Evolutionary conservation across 2,329 filamentous ascomycete genomes (phyloP).

Genomic region (Clonostachys rhizophaga): DNA sequence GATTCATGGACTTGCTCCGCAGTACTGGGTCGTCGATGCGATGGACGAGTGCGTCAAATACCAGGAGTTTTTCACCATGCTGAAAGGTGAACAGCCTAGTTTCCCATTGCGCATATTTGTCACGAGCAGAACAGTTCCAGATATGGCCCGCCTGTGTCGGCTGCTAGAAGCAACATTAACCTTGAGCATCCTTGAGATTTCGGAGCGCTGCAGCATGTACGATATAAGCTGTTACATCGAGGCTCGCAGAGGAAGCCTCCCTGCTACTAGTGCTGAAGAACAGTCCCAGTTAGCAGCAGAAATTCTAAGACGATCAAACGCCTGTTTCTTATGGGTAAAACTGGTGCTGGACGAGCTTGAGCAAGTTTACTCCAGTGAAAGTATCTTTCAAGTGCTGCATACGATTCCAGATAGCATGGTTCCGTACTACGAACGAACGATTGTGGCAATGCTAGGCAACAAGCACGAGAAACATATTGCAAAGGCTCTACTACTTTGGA

Average conservation of each 20-base stretch:
- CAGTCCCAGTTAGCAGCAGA: no score
- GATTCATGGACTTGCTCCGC: constrained; percentile 7
- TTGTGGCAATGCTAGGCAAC: constrained; percentile 13
- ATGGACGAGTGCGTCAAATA: constrained; percentile 22
- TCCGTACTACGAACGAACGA: constrained; percentile 11
- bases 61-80: constrained; percentile 13
- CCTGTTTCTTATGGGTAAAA: constrained; percentile 22
- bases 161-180: constrained; percentile 12
- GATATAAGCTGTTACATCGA: no score
- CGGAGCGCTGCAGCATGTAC: constrained; percentile 7
- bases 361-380: constrained; percentile 12
- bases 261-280: no score
- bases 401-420: constrained; percentile 23
- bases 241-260: no score
- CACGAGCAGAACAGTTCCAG: constrained; percentile 15
- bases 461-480: constrained; percentile 16
- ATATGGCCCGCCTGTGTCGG: constrained; percentile 7
- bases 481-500: constrained; percentile 18
- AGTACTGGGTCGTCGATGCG: constrained; percentile 27
- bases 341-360: constrained; percentile 22
- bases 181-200: constrained; percentile 15
- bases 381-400: constrained; percentile 17
- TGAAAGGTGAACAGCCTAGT: constrained; percentile 7
- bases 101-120: constrained; percentile 18
- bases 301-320: constrained; percentile 8